Evolutionary conservation across 306 rosid species (phyloP), one percentile per base, ranked within the genome.

Genomic region (Sphenostylis stenocarpa): DNA sequence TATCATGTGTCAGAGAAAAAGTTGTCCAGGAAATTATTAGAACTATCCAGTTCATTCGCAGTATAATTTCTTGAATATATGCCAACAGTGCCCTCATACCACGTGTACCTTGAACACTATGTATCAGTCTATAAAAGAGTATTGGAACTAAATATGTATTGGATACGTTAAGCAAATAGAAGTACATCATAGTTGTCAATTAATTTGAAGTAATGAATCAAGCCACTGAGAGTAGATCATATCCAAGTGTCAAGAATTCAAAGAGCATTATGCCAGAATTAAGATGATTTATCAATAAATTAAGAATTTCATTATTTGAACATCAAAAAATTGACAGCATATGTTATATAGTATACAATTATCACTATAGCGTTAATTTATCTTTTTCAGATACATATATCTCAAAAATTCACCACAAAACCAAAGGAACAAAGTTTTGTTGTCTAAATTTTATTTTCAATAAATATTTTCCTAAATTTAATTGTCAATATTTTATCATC

Each of bases 161-260:
- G n/a, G n/a, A n/a, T n/a, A n/a, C n/a, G n/a, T n/a, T n/a, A n/a
- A n/a, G n/a, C n/a, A n/a, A n/a, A n/a, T n/a, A n/a, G n/a, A n/a
- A n/a, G n/a, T n/a, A n/a, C n/a, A n/a, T n/a, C n/a, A n/a, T n/a
- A n/a, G n/a, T n/a, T n/a, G 23, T 33, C 47, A 60, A 69, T 43
- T 60, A 58, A 28, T 48, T 58, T 57, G 43, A 48, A 69, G 31
- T 14, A 38, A 48, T 28, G 72, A 61, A 69, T 31, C 73, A 26
- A 67, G 65, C 45, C 62, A 52, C 60, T 11, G 65, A 31, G 72
- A 36, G 57, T 61, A 77, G 20, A 55, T 82, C 45, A 26, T 61
- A 70, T 34, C 53, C 44, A 52, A 66, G 17, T 8, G 52, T 45
- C 36, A n/a, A 63, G 5, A 69, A 38, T 15, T 17, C n/a, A 49